A percentile compares a stretch with the other conserved stretches of the same genome.
phyloP scores from a whole-genome alignment of 1,284 basidiomycete species.

The Ceratobasidium papillatum region DNA sequence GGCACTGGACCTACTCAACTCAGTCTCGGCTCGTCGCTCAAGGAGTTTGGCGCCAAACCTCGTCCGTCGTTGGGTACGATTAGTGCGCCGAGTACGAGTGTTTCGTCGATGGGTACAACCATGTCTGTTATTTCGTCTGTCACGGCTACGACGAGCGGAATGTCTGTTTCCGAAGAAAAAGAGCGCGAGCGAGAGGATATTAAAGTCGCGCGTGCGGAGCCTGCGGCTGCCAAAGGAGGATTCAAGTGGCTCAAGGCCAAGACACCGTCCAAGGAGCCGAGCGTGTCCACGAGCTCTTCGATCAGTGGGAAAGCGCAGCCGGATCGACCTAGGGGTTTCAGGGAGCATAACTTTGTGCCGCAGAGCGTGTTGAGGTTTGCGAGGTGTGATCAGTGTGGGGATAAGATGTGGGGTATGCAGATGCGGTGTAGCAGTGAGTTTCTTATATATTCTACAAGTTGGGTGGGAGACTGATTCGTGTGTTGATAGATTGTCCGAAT shows the following conservation, averaged over 20 bases:
- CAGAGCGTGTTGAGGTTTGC: conserved; percentile 88
- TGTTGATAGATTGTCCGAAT: conserved; percentile 66
- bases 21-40: conserved; percentile 37
- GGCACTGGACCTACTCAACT: conserved; percentile 12
- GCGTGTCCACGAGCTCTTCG: conserved; percentile 10
- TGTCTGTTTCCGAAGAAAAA: conserved; percentile 24
- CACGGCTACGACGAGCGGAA: conserved; percentile 6
- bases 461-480: background rate
- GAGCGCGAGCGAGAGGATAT: conserved; percentile 18
- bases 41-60: conserved; percentile 33
- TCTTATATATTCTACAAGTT: background rate
- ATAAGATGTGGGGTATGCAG: conserved; percentile 98
- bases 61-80: background rate
- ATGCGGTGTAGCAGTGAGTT: conserved; percentile 84
- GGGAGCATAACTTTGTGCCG: conserved; percentile 88
- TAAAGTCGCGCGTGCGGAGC: conserved; percentile 23
- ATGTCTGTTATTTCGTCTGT: conserved; percentile 2
- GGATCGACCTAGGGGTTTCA: conserved; percentile 45
- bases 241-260: conserved; percentile 45
- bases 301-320: conserved; percentile 29
- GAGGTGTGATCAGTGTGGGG: conserved; percentile 93
- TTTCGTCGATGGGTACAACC: conserved; percentile 38
- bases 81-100: conserved; percentile 21
- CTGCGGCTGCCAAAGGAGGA: conserved; percentile 16
- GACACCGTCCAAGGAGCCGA: conserved; percentile 38